Percentiles rank a stretch among this genome's conserved stretches.
Evolutionary conservation across 768 basidiomycete genomes (phyloP).

Genomic region (Leccinum sublutescens): DNA sequence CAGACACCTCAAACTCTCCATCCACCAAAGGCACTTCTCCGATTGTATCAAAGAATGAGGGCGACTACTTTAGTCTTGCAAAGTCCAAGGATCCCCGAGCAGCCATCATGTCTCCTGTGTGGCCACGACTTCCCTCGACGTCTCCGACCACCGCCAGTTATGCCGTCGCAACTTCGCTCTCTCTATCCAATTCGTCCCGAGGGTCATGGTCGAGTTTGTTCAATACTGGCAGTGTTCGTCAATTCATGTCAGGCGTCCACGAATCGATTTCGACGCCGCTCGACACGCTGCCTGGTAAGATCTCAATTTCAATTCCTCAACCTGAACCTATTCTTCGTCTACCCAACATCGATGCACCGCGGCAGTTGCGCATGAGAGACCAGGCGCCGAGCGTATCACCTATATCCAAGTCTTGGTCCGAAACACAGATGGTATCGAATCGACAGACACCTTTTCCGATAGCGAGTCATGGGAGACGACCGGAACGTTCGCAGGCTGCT

Average conservation of each 20-base stretch:
- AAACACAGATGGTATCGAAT: conserved; percentile 35
- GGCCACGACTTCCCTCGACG: conserved; percentile 47
- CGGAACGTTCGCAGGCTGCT: conserved; percentile 42
- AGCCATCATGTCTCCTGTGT: conserved; percentile 46
- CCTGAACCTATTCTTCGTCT: conserved; percentile 21
- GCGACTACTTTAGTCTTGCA: conserved; percentile 60
- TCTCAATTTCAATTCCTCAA: conserved; percentile 26
- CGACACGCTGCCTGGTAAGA: conserved; percentile 22
- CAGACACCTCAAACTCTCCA: conserved; percentile 12
- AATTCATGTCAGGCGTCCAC: conserved; percentile 63
- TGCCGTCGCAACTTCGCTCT: conserved; percentile 39
- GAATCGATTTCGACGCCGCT: conserved; percentile 46
- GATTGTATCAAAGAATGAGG: conserved; percentile 27
- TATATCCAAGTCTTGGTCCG: conserved; percentile 59
- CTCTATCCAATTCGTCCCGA: conserved; percentile 61
- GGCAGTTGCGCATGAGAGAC: conserved; percentile 29
- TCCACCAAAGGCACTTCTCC: conserved; percentile 20
- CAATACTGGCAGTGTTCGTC: conserved; percentile 61
- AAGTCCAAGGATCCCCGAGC: conserved; percentile 37
- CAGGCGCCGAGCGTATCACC: conserved; percentile 27
- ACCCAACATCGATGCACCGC: conserved; percentile 29
- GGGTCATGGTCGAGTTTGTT: conserved; percentile 84
- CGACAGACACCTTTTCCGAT: conserved; percentile 44
- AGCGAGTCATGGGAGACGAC: conserved; percentile 38
- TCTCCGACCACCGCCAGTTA: conserved; percentile 42